These are phyloP conservation scores for Solanum phureja DNA, from an alignment of 257 asterid species.

Conservation along the genomic window DNA sequence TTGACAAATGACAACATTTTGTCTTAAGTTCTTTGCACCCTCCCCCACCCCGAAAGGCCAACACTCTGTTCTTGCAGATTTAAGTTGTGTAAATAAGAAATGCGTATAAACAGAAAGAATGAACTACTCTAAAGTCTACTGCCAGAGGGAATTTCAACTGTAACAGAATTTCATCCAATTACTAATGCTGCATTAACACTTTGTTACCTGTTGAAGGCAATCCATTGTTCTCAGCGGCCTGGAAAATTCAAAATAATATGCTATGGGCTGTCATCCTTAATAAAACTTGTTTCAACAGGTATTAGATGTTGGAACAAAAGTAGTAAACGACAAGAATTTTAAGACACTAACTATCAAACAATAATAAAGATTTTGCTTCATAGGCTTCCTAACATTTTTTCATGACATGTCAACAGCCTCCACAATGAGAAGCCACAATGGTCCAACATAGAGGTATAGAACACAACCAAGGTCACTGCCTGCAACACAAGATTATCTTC, in stretches of 20 bases:
- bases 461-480: not conserved
- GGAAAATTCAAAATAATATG: slow-evolving; percentile 53
- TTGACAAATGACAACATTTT: not conserved
- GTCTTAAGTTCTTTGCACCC: not conserved
- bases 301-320: not conserved
- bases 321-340: not conserved
- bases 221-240: slow-evolving; percentile 66
- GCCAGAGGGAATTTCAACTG: not conserved
- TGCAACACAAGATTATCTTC: not conserved
- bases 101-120: not conserved
- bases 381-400: not conserved
- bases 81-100: not conserved
- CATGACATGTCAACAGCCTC: not conserved
- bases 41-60: not conserved
- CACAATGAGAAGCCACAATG: not conserved
- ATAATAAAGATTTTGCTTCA: not conserved
- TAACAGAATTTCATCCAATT: not conserved
- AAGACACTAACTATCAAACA: not conserved
- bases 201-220: slow-evolving; percentile 42
- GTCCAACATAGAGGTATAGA: not conserved
- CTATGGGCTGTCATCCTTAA: slow-evolving; percentile 50
- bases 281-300: slow-evolving; percentile 23
- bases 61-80: not conserved
- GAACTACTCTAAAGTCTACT: not conserved
- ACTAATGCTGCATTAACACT: not conserved